Base-by-base conservation (phyloP, 1,284 basidiomycete species). In the Amylostereum areolatum region DNA sequence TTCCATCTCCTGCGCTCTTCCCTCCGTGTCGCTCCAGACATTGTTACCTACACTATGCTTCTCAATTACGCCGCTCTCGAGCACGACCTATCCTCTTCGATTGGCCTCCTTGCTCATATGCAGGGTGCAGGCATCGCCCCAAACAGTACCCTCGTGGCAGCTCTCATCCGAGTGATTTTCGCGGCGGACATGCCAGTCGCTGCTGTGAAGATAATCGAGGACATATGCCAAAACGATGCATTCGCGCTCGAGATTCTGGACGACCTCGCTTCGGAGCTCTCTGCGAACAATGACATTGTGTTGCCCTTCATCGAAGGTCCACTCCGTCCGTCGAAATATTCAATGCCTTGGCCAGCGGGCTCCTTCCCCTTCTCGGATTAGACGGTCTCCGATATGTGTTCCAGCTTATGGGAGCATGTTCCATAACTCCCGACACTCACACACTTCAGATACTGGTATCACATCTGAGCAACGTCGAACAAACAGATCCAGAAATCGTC, bases 1-100 rank as follows among this genome's bases (percentile, higher is more conserved):
- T 41, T 46, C 29, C 24, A 29, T 36, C 10, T 33, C 37, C 30
- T 11, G 30, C 33, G 18, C 35, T 6, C 39, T 24, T 12, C 41
- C 52, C 33, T 43, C 33, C 43, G 45, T 35, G 47, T 77, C 30
- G 50, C 49, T 39, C 78, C 81, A 18, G 75, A 85, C 56, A 69
- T 74, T 5, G 68, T 70, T 8, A 89, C 86, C 2, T 85, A 80
- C 65, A 76, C 78, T 8, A 77, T 83, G 31, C 71, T 86, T 52
- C 75, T 88, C 60, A 75, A 81, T 57, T 72, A 80, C 55, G 62
- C 81, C 46, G 73, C 75, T n/a, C 64, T 58, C 18, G 66, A 66
- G 36, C 64, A 65, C 32, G 72, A 81, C 55, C 63, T 79, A 25
- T 51, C 66, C n/a, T 69, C 69, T 39, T 72, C 78, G 7, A 59